A percentile compares a stretch with the other conserved stretches of the same genome.
These are phyloP conservation scores for Fusarium denticulatum DNA, from an alignment of 2,329 filamentous ascomycete genomes.

Conservation along the genomic window DNA sequence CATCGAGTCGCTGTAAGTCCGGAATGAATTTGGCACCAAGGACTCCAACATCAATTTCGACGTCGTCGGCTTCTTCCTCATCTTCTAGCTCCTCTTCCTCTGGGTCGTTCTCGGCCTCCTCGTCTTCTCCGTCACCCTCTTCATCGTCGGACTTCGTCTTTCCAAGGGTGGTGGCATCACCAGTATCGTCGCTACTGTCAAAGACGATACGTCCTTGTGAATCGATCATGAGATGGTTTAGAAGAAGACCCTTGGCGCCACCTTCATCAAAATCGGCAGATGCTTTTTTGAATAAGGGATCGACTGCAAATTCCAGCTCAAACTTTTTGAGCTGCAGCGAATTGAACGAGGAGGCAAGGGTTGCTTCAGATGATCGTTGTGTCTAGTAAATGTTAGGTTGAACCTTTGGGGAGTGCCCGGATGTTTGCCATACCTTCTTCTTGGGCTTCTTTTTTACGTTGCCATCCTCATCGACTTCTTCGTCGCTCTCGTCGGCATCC, in stretches of 20 bases:
- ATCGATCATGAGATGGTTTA: conserved; percentile 98
- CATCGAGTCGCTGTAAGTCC: conserved; percentile 78
- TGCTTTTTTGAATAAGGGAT: conserved; percentile 98
- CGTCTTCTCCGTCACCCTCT: conserved; percentile 52
- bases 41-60: conserved; percentile 80
- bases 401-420: not conserved
- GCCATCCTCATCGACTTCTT: conserved; percentile 72
- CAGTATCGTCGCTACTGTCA: conserved; percentile 92
- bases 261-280: conserved; percentile 99
- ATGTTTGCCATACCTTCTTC: conserved; percentile 71
- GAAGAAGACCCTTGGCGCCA: conserved; percentile 90
- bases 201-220: conserved; percentile 93
- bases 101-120: conserved; percentile 48
- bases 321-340: conserved; percentile 96
- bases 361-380: conserved; percentile 89
- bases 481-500: conserved; percentile 74
- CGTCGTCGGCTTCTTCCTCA: conserved; percentile 54
- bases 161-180: conserved; percentile 55
- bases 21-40: conserved; percentile 88
- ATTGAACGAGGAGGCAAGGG: conserved; percentile 86
- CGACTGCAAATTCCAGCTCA: conserved; percentile 94
- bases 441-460: conserved; percentile 70
- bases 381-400: conserved; percentile 52
- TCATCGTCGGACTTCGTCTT: conserved; percentile 54
- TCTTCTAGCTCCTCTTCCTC: conserved; percentile 49